Evolutionary conservation across 306 rosid species (phyloP), one percentile per base, ranked within the genome.

Genomic region (Acacia melanoxylon): DNA sequence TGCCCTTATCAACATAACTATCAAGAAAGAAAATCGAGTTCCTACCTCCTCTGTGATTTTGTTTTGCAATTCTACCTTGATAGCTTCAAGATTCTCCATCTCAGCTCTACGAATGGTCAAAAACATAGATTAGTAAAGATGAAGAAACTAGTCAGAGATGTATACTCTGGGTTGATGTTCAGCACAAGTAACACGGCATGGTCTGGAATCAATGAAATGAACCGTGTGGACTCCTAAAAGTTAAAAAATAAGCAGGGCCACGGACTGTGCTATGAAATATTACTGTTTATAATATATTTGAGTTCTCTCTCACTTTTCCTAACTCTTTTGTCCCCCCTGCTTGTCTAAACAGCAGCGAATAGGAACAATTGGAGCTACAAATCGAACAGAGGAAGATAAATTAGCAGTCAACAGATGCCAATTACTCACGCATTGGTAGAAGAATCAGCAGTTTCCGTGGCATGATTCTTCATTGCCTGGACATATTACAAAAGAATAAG

Each of bases 401-500:
- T 61, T 25, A 67, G 58, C 62, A 87, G 51, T 72, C 74, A 65
- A 78, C 58, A 63, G 79, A 79, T 70, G 86, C 59, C 25, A 80
- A 78, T 83, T 81, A 90, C 99, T 90, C 89, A 96, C 99, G 90
- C 98, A 10, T 93, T 92, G 24, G 51, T 2, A 49, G 88, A 11
- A 71, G 48, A 77, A 76, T 92, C 96, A 66, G 88, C 69, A 76
- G 94, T 90, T 82, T 93, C 97, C 99, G 90, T 86, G 79, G 97
- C 89, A 83, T 92, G 92, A 81, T 93, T 93, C 94, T 93, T 96
- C 89, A 80, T 93, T 86, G 91, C 98, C 99, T 96, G 92, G 74
- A 81, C 22, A 75, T 46, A 72, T 52, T 77, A 82, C 75, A 6
- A 44, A 72, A 65, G 66, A 41, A 70, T 13, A 63, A 68, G 70